phyloP scores from a whole-genome alignment of 306 rosid genomes.

The Lathyrus aphaca region DNA sequence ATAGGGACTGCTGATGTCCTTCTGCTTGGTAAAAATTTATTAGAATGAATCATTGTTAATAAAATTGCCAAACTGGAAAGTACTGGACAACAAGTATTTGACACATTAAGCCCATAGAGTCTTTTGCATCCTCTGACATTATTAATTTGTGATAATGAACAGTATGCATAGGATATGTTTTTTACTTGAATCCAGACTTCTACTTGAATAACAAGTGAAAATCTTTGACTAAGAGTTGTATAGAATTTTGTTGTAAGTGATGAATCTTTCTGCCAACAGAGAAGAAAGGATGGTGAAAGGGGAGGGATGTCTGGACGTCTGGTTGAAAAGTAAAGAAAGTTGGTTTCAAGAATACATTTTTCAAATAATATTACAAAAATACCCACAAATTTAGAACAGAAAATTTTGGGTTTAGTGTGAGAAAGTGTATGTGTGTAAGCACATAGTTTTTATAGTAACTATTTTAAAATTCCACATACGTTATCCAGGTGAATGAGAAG shows the following conservation, averaged over 20 bases:
- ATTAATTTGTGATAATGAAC: neutral
- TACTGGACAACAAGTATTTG: slow-evolving; percentile 7
- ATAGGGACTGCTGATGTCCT: neutral
- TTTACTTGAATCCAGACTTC: slow-evolving; percentile 13
- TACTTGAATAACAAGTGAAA: neutral
- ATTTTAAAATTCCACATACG: slow-evolving; percentile 38
- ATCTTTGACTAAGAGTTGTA: slow-evolving; percentile 10
- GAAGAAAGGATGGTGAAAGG: neutral
- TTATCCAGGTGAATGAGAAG: slow-evolving; percentile 77
- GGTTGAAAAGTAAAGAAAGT: neutral
- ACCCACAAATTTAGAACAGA: neutral
- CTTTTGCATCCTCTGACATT: slow-evolving; percentile 21
- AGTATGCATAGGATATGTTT: neutral
- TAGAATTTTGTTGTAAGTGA: slow-evolving; percentile 9
- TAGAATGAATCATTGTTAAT: slow-evolving; percentile 7
- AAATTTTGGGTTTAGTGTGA: neutral
- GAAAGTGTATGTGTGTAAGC: neutral
- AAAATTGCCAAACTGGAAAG: slow-evolving; percentile 19
- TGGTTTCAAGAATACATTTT: neutral
- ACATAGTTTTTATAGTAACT: slow-evolving; percentile 7
- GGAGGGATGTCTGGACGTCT: neutral
- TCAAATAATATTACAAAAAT: slow-evolving; percentile 4
- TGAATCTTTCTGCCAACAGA: slow-evolving; percentile 15
- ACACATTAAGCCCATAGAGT: slow-evolving; percentile 21
- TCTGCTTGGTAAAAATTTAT: slow-evolving; percentile 9